These are phyloP conservation scores for Plasmodium billcollinsi DNA, from an alignment of 169 alveolate genomes.

Conservation along the genomic window DNA sequence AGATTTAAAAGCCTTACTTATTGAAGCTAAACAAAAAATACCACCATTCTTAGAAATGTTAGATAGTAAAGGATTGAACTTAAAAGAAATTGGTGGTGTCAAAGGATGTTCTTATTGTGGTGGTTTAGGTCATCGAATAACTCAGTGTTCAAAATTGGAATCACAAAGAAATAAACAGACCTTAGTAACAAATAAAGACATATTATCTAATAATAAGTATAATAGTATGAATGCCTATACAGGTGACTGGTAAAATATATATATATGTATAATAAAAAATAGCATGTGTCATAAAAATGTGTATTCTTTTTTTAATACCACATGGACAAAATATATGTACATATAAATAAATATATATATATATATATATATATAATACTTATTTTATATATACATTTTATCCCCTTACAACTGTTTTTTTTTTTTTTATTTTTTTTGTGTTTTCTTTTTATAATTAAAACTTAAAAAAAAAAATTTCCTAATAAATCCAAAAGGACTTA, in stretches of 20 bases:
- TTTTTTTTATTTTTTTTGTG: no score
- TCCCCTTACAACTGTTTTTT: background rate
- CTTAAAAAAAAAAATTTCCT: no score
- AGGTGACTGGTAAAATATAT: constrained; percentile 68
- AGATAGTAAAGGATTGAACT: constrained; percentile 85
- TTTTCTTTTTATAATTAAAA: no score
- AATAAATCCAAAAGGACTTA: no score
- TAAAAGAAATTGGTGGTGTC: constrained; percentile 91
- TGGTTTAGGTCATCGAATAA: constrained; percentile 94
- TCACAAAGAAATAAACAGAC: constrained; percentile 76
- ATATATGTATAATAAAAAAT: no score
- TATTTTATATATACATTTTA: background rate
- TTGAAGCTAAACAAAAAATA: constrained; percentile 93
- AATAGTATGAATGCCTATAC: constrained; percentile 64
- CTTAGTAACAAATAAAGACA: constrained; percentile 23
- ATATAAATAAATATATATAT: background rate
- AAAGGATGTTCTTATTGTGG: constrained; percentile 95
- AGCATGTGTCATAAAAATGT: no score
- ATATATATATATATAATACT: background rate
- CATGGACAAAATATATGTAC: background rate
- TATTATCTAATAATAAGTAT: constrained; percentile 51
- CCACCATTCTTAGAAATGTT: constrained; percentile 91
- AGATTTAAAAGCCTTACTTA: constrained; percentile 92
- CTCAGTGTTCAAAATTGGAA: constrained; percentile 92
- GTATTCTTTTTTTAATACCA: no score